A percentile compares a stretch with the other conserved stretches of the same genome.
Conservation (phyloP, 208 protist species). For the Blechomonas ayalai region DNA sequence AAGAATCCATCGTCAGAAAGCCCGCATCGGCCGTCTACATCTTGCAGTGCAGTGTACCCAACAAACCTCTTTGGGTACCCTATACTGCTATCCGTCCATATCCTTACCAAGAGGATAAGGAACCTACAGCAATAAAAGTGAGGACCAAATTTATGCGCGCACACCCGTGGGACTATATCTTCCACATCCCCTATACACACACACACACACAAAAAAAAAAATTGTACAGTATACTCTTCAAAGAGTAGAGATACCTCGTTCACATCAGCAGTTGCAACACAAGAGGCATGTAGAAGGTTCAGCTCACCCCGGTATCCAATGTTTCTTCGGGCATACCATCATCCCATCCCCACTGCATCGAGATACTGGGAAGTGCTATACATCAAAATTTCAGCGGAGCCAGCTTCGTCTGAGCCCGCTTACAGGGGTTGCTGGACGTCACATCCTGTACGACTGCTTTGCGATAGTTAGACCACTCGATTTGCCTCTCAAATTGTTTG, state of each 20-base stretch:
- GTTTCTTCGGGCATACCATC: too few relatives aligned
- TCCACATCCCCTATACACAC: conserved; percentile 1
- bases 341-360: too few relatives aligned
- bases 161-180: not conserved
- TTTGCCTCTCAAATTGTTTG: conserved; percentile 32
- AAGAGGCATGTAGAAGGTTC: too few relatives aligned
- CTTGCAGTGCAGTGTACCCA: too few relatives aligned
- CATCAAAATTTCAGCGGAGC: conserved; percentile 6
- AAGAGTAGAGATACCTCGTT: too few relatives aligned
- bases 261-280: too few relatives aligned
- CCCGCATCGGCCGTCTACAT: not conserved
- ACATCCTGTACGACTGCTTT: conserved; percentile 27
- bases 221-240: too few relatives aligned
- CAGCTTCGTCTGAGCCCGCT: conserved; percentile 4
- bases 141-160: not conserved
- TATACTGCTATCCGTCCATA: not conserved
- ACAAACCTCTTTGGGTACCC: not conserved
- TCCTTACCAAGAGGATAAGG: not conserved
- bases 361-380: too few relatives aligned
- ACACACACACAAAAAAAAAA: conserved; percentile 1
- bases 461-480: conserved; percentile 26
- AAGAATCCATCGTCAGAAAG: not conserved
- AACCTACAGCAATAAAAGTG: not conserved
- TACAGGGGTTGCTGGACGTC: not conserved
- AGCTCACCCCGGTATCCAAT: too few relatives aligned